Percentiles rank a stretch among this genome's conserved stretches.
These are phyloP conservation scores for Musa acuminata DNA, from an alignment of 176 grass and related monocot species.

Conservation along the genomic window DNA sequence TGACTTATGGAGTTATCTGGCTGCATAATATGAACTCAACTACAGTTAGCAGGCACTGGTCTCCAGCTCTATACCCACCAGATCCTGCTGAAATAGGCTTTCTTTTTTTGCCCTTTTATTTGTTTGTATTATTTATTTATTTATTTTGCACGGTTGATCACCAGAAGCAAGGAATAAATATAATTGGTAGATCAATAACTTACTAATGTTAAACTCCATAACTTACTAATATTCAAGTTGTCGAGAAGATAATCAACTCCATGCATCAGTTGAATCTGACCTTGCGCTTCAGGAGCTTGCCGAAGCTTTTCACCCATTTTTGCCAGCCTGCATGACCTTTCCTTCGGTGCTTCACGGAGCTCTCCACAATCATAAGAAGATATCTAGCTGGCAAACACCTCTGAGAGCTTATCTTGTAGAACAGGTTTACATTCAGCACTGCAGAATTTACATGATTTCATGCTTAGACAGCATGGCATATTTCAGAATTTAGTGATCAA, in stretches of 20 bases:
- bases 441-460: slow-evolving; percentile 21
- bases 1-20: background rate
- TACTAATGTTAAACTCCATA: no score
- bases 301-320: slow-evolving; percentile 84
- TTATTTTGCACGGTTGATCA: no score
- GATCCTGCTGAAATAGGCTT: no score
- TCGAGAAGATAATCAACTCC: background rate
- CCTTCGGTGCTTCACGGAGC: slow-evolving; percentile 59
- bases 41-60: no score
- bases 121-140: no score
- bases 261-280: slow-evolving; percentile 11
- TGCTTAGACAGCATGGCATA: background rate
- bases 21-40: no score
- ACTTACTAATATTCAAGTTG: no score
- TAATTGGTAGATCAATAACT: no score
- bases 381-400: slow-evolving; percentile 52
- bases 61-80: no score
- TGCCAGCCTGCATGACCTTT: slow-evolving; percentile 66
- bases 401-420: slow-evolving; percentile 85
- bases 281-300: slow-evolving; percentile 74
- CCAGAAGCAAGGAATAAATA: no score
- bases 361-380: slow-evolving; percentile 70
- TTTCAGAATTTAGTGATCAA: background rate
- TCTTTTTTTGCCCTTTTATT: no score
- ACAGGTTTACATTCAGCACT: slow-evolving; percentile 77